Percentiles rank a stretch among this genome's conserved stretches.
Conservation (phyloP, 306 rosid species). For the Albizia julibrissin region DNA sequence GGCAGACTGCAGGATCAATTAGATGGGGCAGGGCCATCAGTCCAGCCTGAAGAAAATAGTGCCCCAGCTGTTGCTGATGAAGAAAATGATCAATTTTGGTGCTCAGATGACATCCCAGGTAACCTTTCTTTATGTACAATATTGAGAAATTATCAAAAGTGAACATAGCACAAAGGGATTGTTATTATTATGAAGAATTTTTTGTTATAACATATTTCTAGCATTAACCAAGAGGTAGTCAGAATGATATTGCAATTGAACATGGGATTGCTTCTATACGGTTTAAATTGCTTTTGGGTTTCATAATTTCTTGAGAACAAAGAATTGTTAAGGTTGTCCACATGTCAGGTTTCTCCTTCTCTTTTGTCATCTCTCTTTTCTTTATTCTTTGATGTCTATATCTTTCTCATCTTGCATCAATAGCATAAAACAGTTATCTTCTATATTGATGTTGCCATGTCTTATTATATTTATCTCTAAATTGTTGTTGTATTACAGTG, state of each 20-base stretch:
- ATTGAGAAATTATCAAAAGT: constrained; percentile 19
- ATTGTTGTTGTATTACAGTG: constrained; percentile 52
- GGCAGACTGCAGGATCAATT: constrained; percentile 75
- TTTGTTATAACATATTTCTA: not conserved
- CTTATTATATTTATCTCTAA: constrained; percentile 18
- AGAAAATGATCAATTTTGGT: constrained; percentile 82
- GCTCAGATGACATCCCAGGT: constrained; percentile 84
- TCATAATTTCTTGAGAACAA: not conserved
- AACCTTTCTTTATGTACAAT: constrained; percentile 17
- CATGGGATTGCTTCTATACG: not conserved
- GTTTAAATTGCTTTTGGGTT: constrained; percentile 2
- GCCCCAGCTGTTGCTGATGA: constrained; percentile 47
- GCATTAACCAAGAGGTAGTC: not conserved
- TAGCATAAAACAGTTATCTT: constrained; percentile 21
- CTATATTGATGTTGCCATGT: constrained; percentile 18
- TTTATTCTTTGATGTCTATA: not conserved
- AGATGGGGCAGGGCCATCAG: constrained; percentile 61
- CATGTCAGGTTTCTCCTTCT: not conserved
- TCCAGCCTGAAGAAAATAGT: constrained; percentile 54
- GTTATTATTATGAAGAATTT: not conserved
- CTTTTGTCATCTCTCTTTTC: not conserved
- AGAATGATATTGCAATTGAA: constrained; percentile 7
- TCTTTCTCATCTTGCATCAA: not conserved
- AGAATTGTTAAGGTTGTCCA: not conserved
- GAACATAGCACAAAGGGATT: not conserved